Evolutionary conservation across 176 grass and related monocot genomes (phyloP), one percentile per base, ranked within the genome.

Genomic region (Bolboschoenus planiculmis): DNA sequence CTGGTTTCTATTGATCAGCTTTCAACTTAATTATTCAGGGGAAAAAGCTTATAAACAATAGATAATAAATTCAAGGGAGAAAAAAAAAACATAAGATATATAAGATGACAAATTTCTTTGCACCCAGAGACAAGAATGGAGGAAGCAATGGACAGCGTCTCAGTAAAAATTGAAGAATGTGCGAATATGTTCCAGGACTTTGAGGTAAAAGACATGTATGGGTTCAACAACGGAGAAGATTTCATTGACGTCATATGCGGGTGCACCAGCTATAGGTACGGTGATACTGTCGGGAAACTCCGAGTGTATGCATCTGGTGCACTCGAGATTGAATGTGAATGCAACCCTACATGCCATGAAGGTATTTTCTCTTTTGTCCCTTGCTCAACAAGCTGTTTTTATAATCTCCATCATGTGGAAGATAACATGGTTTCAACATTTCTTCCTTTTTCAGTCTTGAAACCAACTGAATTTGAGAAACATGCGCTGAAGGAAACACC

Each of bases 381-480:
- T 72, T n/a, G 2, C 16, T 9, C 64, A 37, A 67, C 68, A 44
- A 44, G 3, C n/a, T 35, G 2, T 44, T 24, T 46, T 10, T 27
- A 18, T 31, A 30, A 46, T 24, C 36, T 42, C 10, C 51, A 60
- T 80, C 36, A 80, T n/a, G 54, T 36, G 20, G 36, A 79, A 14
- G 36, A 23, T 80, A 80, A 80, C 21, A 47, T 46, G 40, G 0
- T 82, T 81, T 35, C 36, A 40, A 27, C 15, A 44, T 65, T 0
- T 46, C 23, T n/a, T 63, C 35, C 11, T 82, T 64, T 42, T 82
- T 42, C 37, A 82, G 79, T 82, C 27, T 55, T 88, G 86, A 80
- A 62, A 23, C 86, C 86, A 24, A 78, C 81, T 84, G 73, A 62
- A 68, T 88, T 88, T 55, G 86, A 84, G 72, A 88, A 88, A 50